A percentile compares a stretch with the other conserved stretches of the same genome.
These are phyloP conservation scores for Physcia stellaris DNA, from an alignment of 495 filamentous ascomycete species.

Conservation along the genomic window DNA sequence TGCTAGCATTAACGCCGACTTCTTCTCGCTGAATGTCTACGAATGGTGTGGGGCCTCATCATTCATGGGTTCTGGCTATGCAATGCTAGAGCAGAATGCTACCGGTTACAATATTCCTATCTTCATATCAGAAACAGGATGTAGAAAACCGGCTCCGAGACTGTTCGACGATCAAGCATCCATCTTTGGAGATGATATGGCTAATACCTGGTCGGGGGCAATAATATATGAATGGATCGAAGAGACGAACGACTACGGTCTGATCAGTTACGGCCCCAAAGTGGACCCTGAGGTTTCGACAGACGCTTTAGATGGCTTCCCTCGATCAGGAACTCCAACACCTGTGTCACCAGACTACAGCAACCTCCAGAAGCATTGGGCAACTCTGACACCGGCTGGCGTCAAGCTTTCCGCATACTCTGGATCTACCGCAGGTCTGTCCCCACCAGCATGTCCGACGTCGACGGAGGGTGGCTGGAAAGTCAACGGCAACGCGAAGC, in stretches of 20 bases:
- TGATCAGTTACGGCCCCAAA: constrained; percentile 60
- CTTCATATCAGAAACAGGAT: constrained; percentile 76
- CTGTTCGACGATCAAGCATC: constrained; percentile 63
- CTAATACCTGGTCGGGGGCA: constrained; percentile 60
- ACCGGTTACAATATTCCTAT: constrained; percentile 59
- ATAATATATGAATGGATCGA: constrained; percentile 89
- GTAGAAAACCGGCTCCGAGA: constrained; percentile 52
- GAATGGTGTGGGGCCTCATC: constrained; percentile 67
- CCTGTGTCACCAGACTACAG: constrained; percentile 63
- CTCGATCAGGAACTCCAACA: constrained; percentile 56
- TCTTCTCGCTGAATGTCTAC: constrained; percentile 78
- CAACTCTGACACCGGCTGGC: constrained; percentile 53
- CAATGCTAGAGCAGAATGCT: constrained; percentile 43
- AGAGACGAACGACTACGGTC: constrained; percentile 72
- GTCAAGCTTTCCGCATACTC: constrained; percentile 50
- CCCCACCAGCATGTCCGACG: constrained; percentile 49
- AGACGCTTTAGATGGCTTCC: constrained; percentile 48
- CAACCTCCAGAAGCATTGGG: constrained; percentile 69
- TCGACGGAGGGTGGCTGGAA: constrained; percentile 58
- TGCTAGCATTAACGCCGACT: constrained; percentile 58
- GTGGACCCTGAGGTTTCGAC: constrained; percentile 32
- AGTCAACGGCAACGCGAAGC: constrained; percentile 48
- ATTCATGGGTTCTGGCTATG: constrained; percentile 58
- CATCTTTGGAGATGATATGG: constrained; percentile 65
- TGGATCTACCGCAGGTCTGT: constrained; percentile 40